A percentile compares a stretch with the other conserved stretches of the same genome.
Evolutionary conservation across 306 rosid genomes (phyloP).

Genomic region (Lupinus albus): DNA sequence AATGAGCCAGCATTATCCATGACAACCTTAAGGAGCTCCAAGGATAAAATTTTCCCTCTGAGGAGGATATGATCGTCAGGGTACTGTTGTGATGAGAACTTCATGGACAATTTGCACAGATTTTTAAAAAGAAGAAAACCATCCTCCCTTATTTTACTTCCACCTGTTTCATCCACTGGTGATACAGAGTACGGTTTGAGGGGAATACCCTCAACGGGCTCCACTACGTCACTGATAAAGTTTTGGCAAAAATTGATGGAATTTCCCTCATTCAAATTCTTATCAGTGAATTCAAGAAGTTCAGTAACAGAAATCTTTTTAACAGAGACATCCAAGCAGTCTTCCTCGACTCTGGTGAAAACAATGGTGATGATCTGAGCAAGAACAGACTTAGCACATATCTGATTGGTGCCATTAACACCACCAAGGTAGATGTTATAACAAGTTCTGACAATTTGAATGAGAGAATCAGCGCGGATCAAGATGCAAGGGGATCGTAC

Average conservation of each 20-base stretch:
- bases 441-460: constrained; percentile 84
- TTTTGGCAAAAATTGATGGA: constrained; percentile 79
- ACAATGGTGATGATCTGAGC: constrained; percentile 90
- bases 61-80: constrained; percentile 92
- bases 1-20: constrained; percentile 77
- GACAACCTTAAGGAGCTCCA: constrained; percentile 96
- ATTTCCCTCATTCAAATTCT: constrained; percentile 93
- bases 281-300: constrained; percentile 88
- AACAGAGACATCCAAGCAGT: constrained; percentile 58
- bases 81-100: constrained; percentile 84
- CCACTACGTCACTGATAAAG: constrained; percentile 85
- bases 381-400: constrained; percentile 96
- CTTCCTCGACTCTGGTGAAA: constrained; percentile 78
- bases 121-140: constrained; percentile 90
- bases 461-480: constrained; percentile 81
- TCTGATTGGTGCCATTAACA: constrained; percentile 88
- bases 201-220: constrained; percentile 65
- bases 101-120: constrained; percentile 94
- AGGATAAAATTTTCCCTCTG: constrained; percentile 90
- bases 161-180: constrained; percentile 41
- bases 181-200: constrained; percentile 29
- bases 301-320: constrained; percentile 68
- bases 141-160: constrained; percentile 89
- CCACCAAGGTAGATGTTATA: constrained; percentile 98
- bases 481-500: constrained; percentile 74